phyloP scores from a whole-genome alignment of 768 basidiomycete species.

The Rubroboletus pulcherrimus region DNA sequence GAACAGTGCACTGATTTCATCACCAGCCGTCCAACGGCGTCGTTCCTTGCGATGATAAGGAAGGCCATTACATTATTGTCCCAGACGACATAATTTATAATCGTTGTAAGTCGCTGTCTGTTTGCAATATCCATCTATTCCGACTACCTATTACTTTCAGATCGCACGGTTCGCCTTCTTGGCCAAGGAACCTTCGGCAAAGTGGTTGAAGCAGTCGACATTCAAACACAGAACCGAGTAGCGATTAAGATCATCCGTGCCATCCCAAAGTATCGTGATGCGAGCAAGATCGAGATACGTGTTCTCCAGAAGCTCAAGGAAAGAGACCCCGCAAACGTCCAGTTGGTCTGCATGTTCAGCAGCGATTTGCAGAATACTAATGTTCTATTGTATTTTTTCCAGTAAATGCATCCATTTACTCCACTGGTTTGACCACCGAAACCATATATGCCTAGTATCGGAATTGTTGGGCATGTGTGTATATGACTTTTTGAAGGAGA shows the following conservation, averaged over 20 bases:
- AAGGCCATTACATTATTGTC: constrained; percentile 96
- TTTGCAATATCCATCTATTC: not conserved
- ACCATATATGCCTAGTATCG: constrained; percentile 96
- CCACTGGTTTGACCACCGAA: constrained; percentile 93
- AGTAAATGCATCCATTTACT: constrained; percentile 98
- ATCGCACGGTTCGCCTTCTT: constrained; percentile 85
- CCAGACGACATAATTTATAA: constrained; percentile 84
- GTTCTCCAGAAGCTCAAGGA: constrained; percentile 90
- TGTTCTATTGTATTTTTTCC: not conserved
- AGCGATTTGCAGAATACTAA: constrained; percentile 20
- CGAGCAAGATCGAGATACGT: constrained; percentile 95
- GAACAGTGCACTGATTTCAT: constrained; percentile 26
- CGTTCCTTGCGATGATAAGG: constrained; percentile 90
- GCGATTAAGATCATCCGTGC: constrained; percentile 99
- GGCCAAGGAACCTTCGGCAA: constrained; percentile 99
- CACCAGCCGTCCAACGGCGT: constrained; percentile 61
- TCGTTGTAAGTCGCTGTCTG: constrained; percentile 58
- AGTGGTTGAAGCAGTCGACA: constrained; percentile 91
- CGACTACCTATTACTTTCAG: constrained; percentile 40
- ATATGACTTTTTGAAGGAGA: constrained; percentile 98
- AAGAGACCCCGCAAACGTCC: constrained; percentile 79
- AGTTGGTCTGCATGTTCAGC: constrained; percentile 53
- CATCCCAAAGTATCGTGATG: constrained; percentile 98
- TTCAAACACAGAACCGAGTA: constrained; percentile 68
- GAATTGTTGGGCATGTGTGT: constrained; percentile 96